Conservation (phyloP, 179 eudicot species). For the Amaranthus tricolor region DNA sequence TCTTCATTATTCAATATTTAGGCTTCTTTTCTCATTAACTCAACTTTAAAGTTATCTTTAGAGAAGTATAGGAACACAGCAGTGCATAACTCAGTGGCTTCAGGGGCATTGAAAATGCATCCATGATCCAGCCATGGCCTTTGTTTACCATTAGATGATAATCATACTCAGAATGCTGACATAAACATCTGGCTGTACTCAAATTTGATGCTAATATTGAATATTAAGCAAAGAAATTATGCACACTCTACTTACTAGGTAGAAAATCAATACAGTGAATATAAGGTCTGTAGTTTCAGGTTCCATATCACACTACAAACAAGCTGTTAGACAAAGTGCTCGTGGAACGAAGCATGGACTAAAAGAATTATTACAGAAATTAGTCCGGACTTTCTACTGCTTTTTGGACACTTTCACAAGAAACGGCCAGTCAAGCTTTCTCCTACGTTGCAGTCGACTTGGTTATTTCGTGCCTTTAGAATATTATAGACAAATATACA, state of each 20-base stretch:
- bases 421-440: background rate
- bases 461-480: background rate
- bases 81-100: too few relatives aligned
- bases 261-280: background rate
- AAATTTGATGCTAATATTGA: too few relatives aligned
- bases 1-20: too few relatives aligned
- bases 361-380: conserved; percentile 20
- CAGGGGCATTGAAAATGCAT: too few relatives aligned
- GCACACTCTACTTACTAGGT: background rate
- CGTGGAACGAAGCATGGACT: conserved; percentile 11
- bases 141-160: too few relatives aligned
- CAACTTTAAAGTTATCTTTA: too few relatives aligned
- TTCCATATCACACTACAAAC: conserved; percentile 18
- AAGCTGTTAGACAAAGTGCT: conserved; percentile 1
- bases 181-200: too few relatives aligned
- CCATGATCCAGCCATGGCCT: too few relatives aligned
- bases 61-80: too few relatives aligned
- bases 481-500: conserved; percentile 20
- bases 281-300: background rate
- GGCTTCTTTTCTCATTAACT: too few relatives aligned
- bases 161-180: too few relatives aligned
- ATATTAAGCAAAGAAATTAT: background rate
- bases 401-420: background rate
- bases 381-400: conserved; percentile 11
- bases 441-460: background rate